These are phyloP conservation scores for Didymella keratinophila DNA, from an alignment of 2,329 filamentous ascomycete genomes.

Conservation along the genomic window DNA sequence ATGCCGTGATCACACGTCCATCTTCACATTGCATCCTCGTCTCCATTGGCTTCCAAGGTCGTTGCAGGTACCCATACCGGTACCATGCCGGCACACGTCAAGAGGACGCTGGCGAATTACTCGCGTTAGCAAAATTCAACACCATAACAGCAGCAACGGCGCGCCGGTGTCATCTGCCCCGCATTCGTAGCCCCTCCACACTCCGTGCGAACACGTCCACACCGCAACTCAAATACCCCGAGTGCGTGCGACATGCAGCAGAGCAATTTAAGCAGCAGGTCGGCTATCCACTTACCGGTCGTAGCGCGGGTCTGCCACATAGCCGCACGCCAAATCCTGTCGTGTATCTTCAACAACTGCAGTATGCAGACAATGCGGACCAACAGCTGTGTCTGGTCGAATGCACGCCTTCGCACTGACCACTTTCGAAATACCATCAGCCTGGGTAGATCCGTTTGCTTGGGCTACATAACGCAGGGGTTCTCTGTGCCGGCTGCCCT, in stretches of 20 bases:
- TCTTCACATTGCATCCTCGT: not conserved
- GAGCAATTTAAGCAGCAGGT: conserved; percentile 6
- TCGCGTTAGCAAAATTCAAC: not conserved
- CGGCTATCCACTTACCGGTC: conserved; percentile 8
- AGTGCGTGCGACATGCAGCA: conserved; percentile 15
- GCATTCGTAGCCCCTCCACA: conserved; percentile 7
- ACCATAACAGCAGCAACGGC: conserved; percentile 5
- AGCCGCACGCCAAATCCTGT: conserved; percentile 9
- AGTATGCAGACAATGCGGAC: conserved; percentile 1
- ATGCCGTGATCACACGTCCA: conserved; percentile 2
- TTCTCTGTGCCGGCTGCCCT: conserved; percentile 11
- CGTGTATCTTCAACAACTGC: conserved; percentile 12
- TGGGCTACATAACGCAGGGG: conserved; percentile 21
- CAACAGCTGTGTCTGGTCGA: conserved; percentile 8
- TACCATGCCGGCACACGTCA: conserved; percentile 3
- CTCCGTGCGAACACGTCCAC: conserved; percentile 16
- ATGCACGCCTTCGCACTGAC: conserved; percentile 16
- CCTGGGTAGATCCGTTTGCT: conserved; percentile 17
- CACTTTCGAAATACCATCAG: conserved; percentile 9
- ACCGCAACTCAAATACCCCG: conserved; percentile 19
- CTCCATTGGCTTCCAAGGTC: not conserved
- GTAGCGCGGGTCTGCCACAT: conserved; percentile 10
- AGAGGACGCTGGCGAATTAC: not conserved
- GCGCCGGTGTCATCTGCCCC: conserved; percentile 14
- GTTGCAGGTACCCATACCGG: conserved; percentile 2